Evolutionary conservation across 2,329 filamentous ascomycete species (phyloP).

Genomic region (Uncinocarpus reesii): DNA sequence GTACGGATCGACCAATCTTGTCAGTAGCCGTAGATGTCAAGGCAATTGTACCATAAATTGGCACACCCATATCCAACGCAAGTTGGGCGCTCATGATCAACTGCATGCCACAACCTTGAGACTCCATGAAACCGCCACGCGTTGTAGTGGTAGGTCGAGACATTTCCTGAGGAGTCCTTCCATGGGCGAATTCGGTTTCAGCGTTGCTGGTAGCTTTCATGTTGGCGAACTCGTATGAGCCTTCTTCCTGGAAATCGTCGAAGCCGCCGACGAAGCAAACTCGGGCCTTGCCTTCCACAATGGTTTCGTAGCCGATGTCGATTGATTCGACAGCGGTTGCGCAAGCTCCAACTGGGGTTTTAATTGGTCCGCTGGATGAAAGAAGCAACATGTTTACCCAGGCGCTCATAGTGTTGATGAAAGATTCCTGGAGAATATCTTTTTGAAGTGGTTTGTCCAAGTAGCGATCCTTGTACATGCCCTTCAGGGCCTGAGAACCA

Average conservation of each 20-base stretch:
- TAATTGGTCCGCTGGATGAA: conserved; percentile 95
- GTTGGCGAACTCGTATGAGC: conserved; percentile 98
- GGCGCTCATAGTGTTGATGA: conserved; percentile 99
- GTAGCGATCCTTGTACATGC: conserved; percentile 98
- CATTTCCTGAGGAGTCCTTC: conserved; percentile 93
- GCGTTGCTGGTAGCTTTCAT: conserved; percentile 99
- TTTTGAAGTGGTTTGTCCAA: conserved; percentile 96
- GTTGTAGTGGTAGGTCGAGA: conserved; percentile 95
- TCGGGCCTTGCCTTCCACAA: conserved; percentile 94
- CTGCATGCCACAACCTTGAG: conserved; percentile 95
- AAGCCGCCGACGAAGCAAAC: conserved; percentile 97
- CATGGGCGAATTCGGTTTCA: conserved; percentile 89
- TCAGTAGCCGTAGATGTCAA: conserved; percentile 93
- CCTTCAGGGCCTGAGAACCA: conserved; percentile 79
- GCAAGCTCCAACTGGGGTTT: conserved; percentile 95
- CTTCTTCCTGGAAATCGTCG: conserved; percentile 98
- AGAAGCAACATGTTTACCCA: conserved; percentile 99
- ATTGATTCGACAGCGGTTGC: conserved; percentile 95
- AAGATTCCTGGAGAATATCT: conserved; percentile 97
- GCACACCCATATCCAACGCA: conserved; percentile 95
- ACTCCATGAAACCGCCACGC: conserved; percentile 97
- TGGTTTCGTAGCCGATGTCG: conserved; percentile 96
- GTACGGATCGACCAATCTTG: conserved; percentile 97
- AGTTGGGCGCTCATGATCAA: conserved; percentile 96
- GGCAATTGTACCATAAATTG: conserved; percentile 88